Evolutionary conservation across 352 stramenopile species (phyloP).

Genomic region (Phytophthora sp.): DNA sequence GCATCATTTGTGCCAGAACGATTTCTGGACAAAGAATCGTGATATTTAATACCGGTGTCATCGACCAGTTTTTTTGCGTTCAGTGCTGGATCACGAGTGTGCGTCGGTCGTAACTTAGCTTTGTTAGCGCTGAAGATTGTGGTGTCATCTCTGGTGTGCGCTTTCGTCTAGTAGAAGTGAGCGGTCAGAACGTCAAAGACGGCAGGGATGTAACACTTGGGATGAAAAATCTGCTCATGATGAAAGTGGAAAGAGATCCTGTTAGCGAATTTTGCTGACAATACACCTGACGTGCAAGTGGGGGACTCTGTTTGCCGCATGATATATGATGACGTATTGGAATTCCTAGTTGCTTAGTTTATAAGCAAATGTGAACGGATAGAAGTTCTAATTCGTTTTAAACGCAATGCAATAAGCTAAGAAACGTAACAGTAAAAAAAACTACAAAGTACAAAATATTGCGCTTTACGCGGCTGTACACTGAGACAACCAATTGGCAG

Average conservation of each 20-base stretch:
- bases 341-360: too few relatives aligned
- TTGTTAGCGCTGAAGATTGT: conserved; percentile 74
- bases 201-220: conserved; percentile 41
- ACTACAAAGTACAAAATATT: too few relatives aligned
- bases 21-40: conserved; percentile 30
- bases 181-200: conserved; percentile 40
- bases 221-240: conserved; percentile 40
- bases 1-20: conserved; percentile 35
- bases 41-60: conserved; percentile 23
- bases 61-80: conserved; percentile 26
- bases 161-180: conserved; percentile 43
- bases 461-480: too few relatives aligned
- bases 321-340: too few relatives aligned
- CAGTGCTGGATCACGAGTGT: conserved; percentile 30
- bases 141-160: conserved; percentile 40
- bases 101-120: conserved; percentile 44
- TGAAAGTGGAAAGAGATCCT: conserved; percentile 19
- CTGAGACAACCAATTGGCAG: too few relatives aligned
- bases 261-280: neutral
- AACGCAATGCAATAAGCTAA: too few relatives aligned
- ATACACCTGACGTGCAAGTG: neutral
- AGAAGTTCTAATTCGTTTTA: too few relatives aligned
- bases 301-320: too few relatives aligned
- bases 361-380: too few relatives aligned
- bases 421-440: too few relatives aligned